Base-by-base conservation (phyloP, 257 asterid species). In the Nemophila menziesii region DNA sequence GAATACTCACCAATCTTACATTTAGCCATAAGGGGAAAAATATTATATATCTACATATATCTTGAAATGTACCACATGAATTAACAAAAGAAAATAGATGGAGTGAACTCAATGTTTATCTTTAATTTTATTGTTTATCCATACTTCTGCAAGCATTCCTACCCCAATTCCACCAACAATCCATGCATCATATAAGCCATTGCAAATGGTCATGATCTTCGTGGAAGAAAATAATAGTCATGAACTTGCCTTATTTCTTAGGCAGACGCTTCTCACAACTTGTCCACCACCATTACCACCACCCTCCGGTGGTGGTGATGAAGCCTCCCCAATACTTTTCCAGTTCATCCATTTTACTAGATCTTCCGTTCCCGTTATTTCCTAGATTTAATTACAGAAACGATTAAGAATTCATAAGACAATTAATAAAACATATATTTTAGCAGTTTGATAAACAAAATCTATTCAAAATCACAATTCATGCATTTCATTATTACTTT, bases 121-220 rank as follows among this genome's bases (percentile, higher is more conserved):
- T 78, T 66, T 60, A 46, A 85, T 71, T 66, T 84, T 80, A 61
- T 80, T 89, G 49, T 84, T 76, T 14, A 89, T 72, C 95, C 92
- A 84, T 46, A 54, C 47, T 63, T 89, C 94, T 2, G 66, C 55
- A 36, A 80, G 62, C 93, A 89, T 84, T 49, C 93, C 95, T 17
- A 93, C 85, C 26, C 93, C 92, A 60, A 84, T 41, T 34, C 98
- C 98, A 54, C 72, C 94, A 58, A 71, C 85, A 55, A 84, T 78
- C 48, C 74, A 80, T 5, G 82, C 61, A 16, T 92, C 87, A 20
- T 71, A 78, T 34, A 60, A 15, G 78, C 68, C 20, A 65, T 46
- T 14, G 71, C 60, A n/a, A 60, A 66, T 8, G 75, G 51, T 39
- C 61, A 56, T 16, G 98, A 72, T 46, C 55, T 69, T 54, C 82